Evolutionary conservation across 1,139 yeast species (phyloP).

Genomic region (Zygosaccharomyces sapae): DNA sequence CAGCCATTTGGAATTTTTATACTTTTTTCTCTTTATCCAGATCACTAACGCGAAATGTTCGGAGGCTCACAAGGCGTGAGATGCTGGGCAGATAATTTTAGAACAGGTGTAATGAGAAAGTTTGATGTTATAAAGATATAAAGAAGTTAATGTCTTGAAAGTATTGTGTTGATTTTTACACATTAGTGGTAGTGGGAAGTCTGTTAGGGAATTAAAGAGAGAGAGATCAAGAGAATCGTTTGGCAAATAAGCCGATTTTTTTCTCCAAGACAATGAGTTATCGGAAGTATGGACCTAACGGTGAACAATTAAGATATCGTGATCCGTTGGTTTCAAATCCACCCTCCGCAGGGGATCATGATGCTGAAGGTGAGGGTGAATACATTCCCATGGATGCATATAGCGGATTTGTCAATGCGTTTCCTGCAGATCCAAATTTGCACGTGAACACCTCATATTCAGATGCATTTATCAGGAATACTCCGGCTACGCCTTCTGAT

Average conservation of each 20-base stretch:
- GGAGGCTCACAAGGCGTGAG: not conserved
- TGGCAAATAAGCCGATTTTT: too few relatives aligned
- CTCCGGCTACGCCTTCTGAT: slow-evolving; percentile 5
- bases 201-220: not conserved
- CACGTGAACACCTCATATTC: slow-evolving; percentile 22
- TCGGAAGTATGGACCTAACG: slow-evolving; percentile 4
- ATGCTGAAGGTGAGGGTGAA: not conserved
- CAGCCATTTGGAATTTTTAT: slow-evolving; percentile 4
- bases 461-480: slow-evolving; percentile 19
- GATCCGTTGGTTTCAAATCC: slow-evolving; percentile 3
- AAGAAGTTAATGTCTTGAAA: not conserved
- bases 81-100: slow-evolving; percentile 6
- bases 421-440: slow-evolving; percentile 14
- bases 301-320: slow-evolving; percentile 1
- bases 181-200: too few relatives aligned
- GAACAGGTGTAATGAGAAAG: not conserved
- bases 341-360: not conserved
- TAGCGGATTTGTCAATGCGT: slow-evolving; percentile 17
- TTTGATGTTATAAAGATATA: not conserved
- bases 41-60: slow-evolving; percentile 5
- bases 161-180: too few relatives aligned
- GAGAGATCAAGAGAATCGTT: too few relatives aligned
- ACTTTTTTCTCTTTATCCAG: not conserved
- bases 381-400: slow-evolving; percentile 12
- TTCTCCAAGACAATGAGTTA: too few relatives aligned